These are phyloP conservation scores for Yamadazyma kitorensis DNA, from an alignment of 805 yeast genomes.

Conservation along the genomic window DNA sequence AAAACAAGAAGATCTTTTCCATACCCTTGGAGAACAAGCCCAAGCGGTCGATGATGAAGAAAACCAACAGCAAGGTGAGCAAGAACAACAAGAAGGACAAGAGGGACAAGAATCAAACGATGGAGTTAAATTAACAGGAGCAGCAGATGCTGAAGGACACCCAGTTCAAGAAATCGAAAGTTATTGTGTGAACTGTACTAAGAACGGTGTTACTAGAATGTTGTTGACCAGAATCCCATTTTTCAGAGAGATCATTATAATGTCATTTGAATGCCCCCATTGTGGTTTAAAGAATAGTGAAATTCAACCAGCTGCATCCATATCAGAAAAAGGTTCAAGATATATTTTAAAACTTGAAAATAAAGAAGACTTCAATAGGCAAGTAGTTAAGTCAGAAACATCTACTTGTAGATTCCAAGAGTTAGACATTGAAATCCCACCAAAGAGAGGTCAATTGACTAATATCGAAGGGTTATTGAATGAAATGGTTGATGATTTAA, in stretches of 20 bases:
- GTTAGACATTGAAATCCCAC: constrained; percentile 91
- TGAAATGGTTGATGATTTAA: constrained; percentile 81
- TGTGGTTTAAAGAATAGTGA: constrained; percentile 90
- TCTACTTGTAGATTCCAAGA: constrained; percentile 79
- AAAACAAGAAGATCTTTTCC: constrained; percentile 20
- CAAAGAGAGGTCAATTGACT: constrained; percentile 89
- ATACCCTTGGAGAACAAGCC: constrained; percentile 42
- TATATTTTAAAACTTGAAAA: constrained; percentile 67
- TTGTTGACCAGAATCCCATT: constrained; percentile 87
- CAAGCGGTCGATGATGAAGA: constrained; percentile 21
- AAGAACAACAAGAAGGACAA: constrained; percentile 13
- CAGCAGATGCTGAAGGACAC: constrained; percentile 80
- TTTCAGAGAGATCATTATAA: constrained; percentile 84
- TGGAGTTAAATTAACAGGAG: constrained; percentile 67
- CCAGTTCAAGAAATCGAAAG: constrained; percentile 96
- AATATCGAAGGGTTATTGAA: constrained; percentile 84
- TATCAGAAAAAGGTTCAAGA: constrained; percentile 83
- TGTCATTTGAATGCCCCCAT: constrained; percentile 96
- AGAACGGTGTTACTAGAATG: constrained; percentile 80
- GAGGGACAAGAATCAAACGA: constrained; percentile 18
- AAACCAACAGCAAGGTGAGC: constrained; percentile 12
- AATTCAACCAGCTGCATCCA: constrained; percentile 91
- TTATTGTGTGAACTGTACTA: constrained; percentile 91
- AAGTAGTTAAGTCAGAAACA: constrained; percentile 86
- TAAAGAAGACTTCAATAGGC: constrained; percentile 77